Evolutionary conservation across 208 protist species (phyloP), one percentile per base, ranked within the genome.

Genomic region (Histomonas meleagridis): DNA sequence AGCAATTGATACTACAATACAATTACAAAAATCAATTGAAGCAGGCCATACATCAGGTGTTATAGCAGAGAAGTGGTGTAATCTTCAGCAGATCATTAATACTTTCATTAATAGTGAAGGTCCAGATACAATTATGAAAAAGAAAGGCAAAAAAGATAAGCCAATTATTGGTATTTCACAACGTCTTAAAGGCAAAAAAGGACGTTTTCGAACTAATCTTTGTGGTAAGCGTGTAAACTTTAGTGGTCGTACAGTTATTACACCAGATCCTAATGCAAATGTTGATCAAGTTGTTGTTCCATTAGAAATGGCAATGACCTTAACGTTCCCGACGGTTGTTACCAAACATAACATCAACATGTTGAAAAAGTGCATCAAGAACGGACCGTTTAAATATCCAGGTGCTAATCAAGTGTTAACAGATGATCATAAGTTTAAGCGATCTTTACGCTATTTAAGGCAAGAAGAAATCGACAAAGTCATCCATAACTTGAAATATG

Each of bases 161-260:
- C 93, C 94, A 16, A 94, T 95, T 76, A 96, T 92, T 46, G 95
- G 95, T 49, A 96, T 98, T 92, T 96, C 95, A 62, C 97, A 99
- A 94, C 95, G 99, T 40, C 94, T 99, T 51, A 99, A 99, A 93
- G 98, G 99, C 62, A 99, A 99, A 94, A 94, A 97, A 57, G 98
- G 98, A 43, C 96, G 98, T 53, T 99, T 99, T 93, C n/a, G 92
- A 79, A 96, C 97, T 21, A 99, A 99, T 94, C 95, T 99, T 14
- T 98, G 95, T 62, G 98, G 98, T 90, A 99, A 99, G 93, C 97
- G 99, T 79, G 99, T 99, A 0, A 97, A 99, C 94, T 99, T 99
- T 92, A 98, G 97, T 38, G 97, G 97, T 5, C 96, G 99, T 62
- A 99, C 98, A 21, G 92, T 99, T 92, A 99, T 99, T 94, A 98